Evolutionary conservation across 306 rosid genomes (phyloP).

Genomic region (Vigna reflexopilosa): DNA sequence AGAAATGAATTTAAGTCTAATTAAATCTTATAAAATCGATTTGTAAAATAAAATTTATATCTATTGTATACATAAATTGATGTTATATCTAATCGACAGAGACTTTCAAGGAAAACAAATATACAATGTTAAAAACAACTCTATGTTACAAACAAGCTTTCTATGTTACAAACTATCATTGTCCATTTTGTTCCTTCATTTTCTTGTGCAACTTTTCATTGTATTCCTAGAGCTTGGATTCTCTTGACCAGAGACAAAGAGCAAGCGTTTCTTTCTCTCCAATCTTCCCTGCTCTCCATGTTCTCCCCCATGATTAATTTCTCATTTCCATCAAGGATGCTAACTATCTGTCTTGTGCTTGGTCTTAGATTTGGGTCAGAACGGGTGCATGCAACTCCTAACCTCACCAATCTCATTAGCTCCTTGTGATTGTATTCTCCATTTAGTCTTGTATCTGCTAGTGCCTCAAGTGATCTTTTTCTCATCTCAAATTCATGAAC

Average conservation of each 20-base stretch:
- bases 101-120: too few species aligned
- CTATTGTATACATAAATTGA: too few species aligned
- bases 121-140: constrained; percentile 16
- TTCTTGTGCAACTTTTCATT: constrained; percentile 47
- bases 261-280: constrained; percentile 66
- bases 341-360: constrained; percentile 68
- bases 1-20: too few species aligned
- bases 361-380: constrained; percentile 72
- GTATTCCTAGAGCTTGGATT: constrained; percentile 89
- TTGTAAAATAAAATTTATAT: too few species aligned
- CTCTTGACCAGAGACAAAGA: constrained; percentile 68
- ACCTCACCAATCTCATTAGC: constrained; percentile 60
- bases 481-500: constrained; percentile 64
- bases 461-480: constrained; percentile 59
- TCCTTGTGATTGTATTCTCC: constrained; percentile 66
- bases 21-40: too few species aligned
- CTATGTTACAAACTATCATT: constrained; percentile 33
- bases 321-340: constrained; percentile 77
- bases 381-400: constrained; percentile 73
- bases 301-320: constrained; percentile 47
- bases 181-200: constrained; percentile 1
- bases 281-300: constrained; percentile 64
- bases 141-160: constrained; percentile 2
- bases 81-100: too few species aligned
- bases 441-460: constrained; percentile 63